These are phyloP conservation scores for Microthyrium microscopicum DNA, from an alignment of 2,329 filamentous ascomycete genomes.

Conservation along the genomic window DNA sequence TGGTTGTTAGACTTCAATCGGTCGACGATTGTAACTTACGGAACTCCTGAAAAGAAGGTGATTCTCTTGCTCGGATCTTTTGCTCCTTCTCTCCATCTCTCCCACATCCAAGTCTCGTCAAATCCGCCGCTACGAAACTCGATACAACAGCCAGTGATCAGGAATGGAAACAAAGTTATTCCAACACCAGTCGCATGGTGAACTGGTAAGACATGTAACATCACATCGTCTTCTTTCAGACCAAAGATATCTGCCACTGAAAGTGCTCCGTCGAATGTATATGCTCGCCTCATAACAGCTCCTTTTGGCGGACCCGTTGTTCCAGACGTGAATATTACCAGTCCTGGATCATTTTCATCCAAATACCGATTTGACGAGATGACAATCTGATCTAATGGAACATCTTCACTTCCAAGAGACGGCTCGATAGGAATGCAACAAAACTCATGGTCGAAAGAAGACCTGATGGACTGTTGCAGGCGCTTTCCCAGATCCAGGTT, in stretches of 20 bases:
- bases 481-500: slow-evolving; percentile 17
- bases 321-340: slow-evolving; percentile 31
- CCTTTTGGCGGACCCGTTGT: slow-evolving; percentile 30
- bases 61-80: slow-evolving; percentile 12
- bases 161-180: slow-evolving; percentile 20
- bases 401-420: slow-evolving; percentile 15
- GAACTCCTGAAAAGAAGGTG: slow-evolving; percentile 21
- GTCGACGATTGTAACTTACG: no score
- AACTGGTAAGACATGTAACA: slow-evolving; percentile 20
- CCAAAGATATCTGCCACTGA: slow-evolving; percentile 19
- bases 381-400: slow-evolving; percentile 19
- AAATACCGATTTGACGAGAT: slow-evolving; percentile 25
- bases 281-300: slow-evolving; percentile 27
- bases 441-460: slow-evolving; percentile 18
- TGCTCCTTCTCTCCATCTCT: slow-evolving; percentile 17
- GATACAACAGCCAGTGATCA: slow-evolving; percentile 17
- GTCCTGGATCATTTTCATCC: slow-evolving; percentile 23
- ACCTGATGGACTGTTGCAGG: slow-evolving; percentile 13
- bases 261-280: slow-evolving; percentile 20
- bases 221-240: slow-evolving; percentile 17
- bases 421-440: slow-evolving; percentile 21
- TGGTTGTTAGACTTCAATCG: no score
- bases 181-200: slow-evolving; percentile 21
- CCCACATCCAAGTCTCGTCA: slow-evolving; percentile 20
- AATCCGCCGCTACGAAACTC: slow-evolving; percentile 21